A percentile compares a stretch with the other conserved stretches of the same genome.
Evolutionary conservation across 2,329 filamentous ascomycete genomes (phyloP).

Genomic region (Fusarium austroafricanum): DNA sequence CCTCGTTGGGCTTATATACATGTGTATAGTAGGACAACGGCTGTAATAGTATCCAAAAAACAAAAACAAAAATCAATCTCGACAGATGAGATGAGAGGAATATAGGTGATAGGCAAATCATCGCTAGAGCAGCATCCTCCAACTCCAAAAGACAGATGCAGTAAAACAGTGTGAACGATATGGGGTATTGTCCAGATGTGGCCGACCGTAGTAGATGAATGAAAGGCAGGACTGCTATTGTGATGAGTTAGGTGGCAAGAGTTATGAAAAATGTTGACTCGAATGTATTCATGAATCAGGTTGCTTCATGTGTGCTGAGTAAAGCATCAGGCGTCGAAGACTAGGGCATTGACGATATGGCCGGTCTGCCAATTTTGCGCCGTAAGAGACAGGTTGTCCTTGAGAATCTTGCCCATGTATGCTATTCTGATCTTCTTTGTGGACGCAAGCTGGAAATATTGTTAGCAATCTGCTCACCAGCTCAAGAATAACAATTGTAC

Average conservation of each 20-base stretch:
- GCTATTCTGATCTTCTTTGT: conserved; percentile 75
- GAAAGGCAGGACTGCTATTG: conserved; percentile 3
- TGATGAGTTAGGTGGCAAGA: conserved; percentile 1
- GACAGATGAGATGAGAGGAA: conserved; percentile 5
- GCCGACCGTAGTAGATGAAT: conserved; percentile 15
- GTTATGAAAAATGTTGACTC: neutral
- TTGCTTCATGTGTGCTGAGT: neutral
- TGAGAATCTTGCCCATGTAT: conserved; percentile 84
- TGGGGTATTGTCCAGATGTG: conserved; percentile 48
- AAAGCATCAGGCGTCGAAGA: conserved; percentile 63
- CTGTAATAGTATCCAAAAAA: conserved; percentile 11
- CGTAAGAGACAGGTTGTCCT: conserved; percentile 72
- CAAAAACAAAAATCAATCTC: conserved; percentile 25
- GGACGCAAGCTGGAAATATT: conserved; percentile 62
- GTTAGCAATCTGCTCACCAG: conserved; percentile 15
- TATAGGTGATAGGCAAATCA: conserved; percentile 22
- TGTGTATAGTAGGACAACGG: conserved; percentile 3
- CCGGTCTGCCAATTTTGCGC: conserved; percentile 81
- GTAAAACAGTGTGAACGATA: conserved; percentile 16
- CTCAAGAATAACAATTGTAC: conserved; percentile 45
- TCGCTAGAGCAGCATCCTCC: conserved; percentile 29
- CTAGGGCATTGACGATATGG: conserved; percentile 81
- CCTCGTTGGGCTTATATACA: neutral
- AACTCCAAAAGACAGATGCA: conserved; percentile 25
- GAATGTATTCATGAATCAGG: neutral